These are phyloP conservation scores for Cytospora paraplurivora DNA, from an alignment of 2,329 filamentous ascomycete species.

Conservation along the genomic window DNA sequence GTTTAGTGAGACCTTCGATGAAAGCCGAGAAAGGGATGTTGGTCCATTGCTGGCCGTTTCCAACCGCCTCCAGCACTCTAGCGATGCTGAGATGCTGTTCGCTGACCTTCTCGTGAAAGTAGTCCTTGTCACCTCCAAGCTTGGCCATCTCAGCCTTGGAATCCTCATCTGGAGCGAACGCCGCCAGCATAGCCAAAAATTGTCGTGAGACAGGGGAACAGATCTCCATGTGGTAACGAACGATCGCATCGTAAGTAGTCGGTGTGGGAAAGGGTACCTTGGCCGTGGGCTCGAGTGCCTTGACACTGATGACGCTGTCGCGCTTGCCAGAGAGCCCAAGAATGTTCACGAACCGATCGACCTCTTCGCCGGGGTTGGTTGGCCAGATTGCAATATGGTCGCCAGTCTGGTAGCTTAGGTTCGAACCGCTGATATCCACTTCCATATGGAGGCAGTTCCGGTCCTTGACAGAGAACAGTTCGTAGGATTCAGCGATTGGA, in stretches of 20 bases:
- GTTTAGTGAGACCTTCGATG: constrained; percentile 90
- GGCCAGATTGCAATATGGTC: constrained; percentile 98
- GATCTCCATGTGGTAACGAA: constrained; percentile 96
- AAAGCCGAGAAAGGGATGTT: constrained; percentile 91
- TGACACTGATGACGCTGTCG: constrained; percentile 81
- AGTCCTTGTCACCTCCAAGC: constrained; percentile 90
- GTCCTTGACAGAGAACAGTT: constrained; percentile 86
- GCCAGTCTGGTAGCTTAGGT: constrained; percentile 90
- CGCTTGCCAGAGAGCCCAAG: constrained; percentile 77
- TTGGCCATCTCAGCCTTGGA: constrained; percentile 86
- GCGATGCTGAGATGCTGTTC: constrained; percentile 87
- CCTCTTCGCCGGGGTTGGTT: constrained; percentile 88
- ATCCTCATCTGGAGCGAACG: constrained; percentile 84
- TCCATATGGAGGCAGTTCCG: constrained; percentile 97
- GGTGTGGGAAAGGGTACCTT: constrained; percentile 98
- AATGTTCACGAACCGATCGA: constrained; percentile 83
- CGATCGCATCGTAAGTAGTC: constrained; percentile 91
- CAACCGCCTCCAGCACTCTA: constrained; percentile 74
- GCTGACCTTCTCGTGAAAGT: constrained; percentile 85
- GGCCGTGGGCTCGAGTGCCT: constrained; percentile 89
- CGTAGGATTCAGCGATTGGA: constrained; percentile 85
- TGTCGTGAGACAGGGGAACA: constrained; percentile 95
- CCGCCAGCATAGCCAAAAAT: constrained; percentile 82
- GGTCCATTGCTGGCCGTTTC: constrained; percentile 75
- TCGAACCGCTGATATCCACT: constrained; percentile 85